Conservation (phyloP, 495 filamentous ascomycete genomes). For the Bacidia gigantensis region DNA sequence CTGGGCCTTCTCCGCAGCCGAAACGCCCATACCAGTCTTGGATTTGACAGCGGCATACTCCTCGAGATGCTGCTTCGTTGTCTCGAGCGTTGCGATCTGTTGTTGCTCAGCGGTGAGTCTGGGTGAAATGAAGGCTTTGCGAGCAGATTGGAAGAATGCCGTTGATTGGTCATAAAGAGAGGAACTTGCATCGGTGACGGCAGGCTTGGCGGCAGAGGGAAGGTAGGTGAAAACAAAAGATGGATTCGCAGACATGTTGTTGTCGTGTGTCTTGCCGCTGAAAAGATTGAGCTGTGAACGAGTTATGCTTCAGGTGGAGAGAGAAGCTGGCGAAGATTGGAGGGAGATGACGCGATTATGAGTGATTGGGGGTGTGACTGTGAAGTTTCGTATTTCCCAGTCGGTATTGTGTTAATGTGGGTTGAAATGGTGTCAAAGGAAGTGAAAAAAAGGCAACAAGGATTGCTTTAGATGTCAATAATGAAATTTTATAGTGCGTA, state of each 20-base stretch:
- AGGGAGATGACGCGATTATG: too few relatives aligned
- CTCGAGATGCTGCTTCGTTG: not conserved
- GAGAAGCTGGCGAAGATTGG: too few relatives aligned
- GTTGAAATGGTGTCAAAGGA: too few relatives aligned
- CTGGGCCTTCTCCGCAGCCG: not conserved
- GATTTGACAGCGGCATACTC: not conserved
- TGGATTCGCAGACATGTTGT: conserved; percentile 1
- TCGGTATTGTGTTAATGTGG: too few relatives aligned
- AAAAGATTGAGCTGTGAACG: not conserved
- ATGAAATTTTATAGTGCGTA: too few relatives aligned
- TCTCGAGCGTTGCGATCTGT: not conserved
- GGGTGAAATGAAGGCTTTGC: conserved; percentile 1
- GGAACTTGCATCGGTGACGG: not conserved
- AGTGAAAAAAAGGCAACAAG: too few relatives aligned
- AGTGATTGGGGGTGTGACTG: too few relatives aligned
- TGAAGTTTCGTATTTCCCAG: too few relatives aligned
- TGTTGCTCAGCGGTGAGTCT: not conserved
- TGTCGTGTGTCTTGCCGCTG: not conserved
- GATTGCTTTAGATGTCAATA: too few relatives aligned
- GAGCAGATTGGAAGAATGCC: conserved; percentile 3
- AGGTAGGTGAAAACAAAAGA: conserved; percentile 6
- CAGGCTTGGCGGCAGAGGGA: not conserved
- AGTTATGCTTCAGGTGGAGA: too few relatives aligned
- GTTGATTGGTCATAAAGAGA: not conserved
- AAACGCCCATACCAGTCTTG: not conserved